These are phyloP conservation scores for Suillus hirtellus DNA, from an alignment of 768 basidiomycete genomes.

Conservation along the genomic window DNA sequence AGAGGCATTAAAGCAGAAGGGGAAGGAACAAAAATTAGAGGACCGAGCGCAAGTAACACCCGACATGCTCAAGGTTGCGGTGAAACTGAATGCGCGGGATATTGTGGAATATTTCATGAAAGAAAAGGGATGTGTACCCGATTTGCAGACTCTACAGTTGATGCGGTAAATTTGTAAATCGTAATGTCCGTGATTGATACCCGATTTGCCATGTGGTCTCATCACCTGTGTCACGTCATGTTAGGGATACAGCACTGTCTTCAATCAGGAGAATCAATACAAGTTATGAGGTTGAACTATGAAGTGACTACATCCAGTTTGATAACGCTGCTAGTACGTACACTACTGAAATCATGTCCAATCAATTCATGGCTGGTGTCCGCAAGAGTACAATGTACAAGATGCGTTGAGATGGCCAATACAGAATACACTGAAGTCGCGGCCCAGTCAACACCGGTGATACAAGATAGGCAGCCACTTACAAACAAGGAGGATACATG, in stretches of 20 bases:
- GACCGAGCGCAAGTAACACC: slow-evolving; percentile 57
- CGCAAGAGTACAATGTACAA: slow-evolving; percentile 15
- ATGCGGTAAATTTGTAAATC: slow-evolving; percentile 29
- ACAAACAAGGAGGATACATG: slow-evolving; percentile 14
- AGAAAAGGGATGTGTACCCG: slow-evolving; percentile 74
- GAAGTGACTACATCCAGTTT: slow-evolving; percentile 15
- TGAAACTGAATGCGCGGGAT: slow-evolving; percentile 62
- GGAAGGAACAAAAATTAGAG: slow-evolving; percentile 55
- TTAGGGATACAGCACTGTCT: not conserved
- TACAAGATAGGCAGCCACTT: slow-evolving; percentile 4
- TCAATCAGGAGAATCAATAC: slow-evolving; percentile 7
- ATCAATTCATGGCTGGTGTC: slow-evolving; percentile 18
- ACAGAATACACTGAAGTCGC: slow-evolving; percentile 17
- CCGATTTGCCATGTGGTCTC: no score
- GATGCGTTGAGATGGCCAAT: slow-evolving; percentile 13
- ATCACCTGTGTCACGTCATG: no score
- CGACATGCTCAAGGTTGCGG: slow-evolving; percentile 66
- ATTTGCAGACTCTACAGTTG: slow-evolving; percentile 60
- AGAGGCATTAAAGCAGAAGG: slow-evolving; percentile 15
- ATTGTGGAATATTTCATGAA: slow-evolving; percentile 69
- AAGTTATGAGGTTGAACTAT: slow-evolving; percentile 8
- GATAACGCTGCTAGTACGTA: slow-evolving; percentile 17
- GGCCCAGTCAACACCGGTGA: slow-evolving; percentile 9
- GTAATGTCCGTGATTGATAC: not conserved
- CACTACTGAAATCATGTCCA: slow-evolving; percentile 28